phyloP scores from a whole-genome alignment of 768 basidiomycete species.

The Ramaria sp. region DNA sequence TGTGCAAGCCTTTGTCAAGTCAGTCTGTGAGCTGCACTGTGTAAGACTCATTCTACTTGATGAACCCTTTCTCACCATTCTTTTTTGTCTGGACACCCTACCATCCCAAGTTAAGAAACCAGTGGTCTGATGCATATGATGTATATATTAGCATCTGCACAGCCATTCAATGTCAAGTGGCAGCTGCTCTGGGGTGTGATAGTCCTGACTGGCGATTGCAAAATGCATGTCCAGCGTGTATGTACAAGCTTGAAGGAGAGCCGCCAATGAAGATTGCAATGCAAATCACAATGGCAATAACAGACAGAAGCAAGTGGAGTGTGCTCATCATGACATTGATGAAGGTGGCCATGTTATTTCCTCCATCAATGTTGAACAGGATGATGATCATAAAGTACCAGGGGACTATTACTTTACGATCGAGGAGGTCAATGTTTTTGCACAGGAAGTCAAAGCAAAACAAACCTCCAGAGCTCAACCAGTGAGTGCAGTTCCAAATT shows the following conservation, averaged over 20 bases:
- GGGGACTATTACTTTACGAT: constrained; percentile 19
- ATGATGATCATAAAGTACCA: constrained; percentile 8
- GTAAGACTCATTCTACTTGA: constrained; percentile 8
- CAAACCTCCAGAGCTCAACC: constrained; percentile 13
- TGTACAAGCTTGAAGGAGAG: constrained; percentile 25
- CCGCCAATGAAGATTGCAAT: constrained; percentile 15
- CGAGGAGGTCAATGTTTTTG: constrained; percentile 21
- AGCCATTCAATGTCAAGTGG: constrained; percentile 15
- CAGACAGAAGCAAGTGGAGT: constrained; percentile 21
- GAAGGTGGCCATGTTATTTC: constrained; percentile 15
- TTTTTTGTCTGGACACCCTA: constrained; percentile 18
- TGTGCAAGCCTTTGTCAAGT: constrained; percentile 19
- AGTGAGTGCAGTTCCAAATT: not conserved
- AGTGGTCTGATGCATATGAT: constrained; percentile 25
- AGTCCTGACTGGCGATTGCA: constrained; percentile 22
- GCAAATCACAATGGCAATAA: constrained; percentile 23
- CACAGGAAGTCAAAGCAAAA: constrained; percentile 18
- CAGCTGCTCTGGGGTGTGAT: constrained; percentile 18
- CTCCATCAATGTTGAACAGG: not conserved
- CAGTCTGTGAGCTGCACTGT: constrained; percentile 18
- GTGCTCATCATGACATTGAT: constrained; percentile 9
- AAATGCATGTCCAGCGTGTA: constrained; percentile 28
- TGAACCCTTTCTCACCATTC: not conserved
- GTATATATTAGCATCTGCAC: constrained; percentile 22
- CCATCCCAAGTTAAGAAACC: constrained; percentile 11